Conservation (phyloP, 345 rosid species). For the Hibiscus trionum region DNA sequence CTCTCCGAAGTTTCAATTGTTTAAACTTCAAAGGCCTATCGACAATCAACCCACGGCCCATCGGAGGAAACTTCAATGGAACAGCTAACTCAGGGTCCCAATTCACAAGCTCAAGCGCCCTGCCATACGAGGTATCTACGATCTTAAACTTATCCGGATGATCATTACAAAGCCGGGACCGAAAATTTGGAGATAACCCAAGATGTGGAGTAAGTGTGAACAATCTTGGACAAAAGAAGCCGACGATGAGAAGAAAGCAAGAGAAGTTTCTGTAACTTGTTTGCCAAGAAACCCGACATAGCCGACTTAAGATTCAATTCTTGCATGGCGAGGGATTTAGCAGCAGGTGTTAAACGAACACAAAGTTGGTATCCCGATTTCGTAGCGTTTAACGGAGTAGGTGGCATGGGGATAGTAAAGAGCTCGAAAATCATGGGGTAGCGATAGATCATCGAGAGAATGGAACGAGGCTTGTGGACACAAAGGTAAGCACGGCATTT, state of each 20-base stretch:
- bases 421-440: conserved; percentile 78
- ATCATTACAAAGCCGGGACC: conserved; percentile 79
- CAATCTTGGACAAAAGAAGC: conserved; percentile 70
- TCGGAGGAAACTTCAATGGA: conserved; percentile 33
- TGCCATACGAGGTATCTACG: conserved; percentile 73
- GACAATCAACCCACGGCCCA: conserved; percentile 44
- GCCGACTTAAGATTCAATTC: conserved; percentile 50
- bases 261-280: conserved; percentile 75
- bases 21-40: conserved; percentile 83
- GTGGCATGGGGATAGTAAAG: conserved; percentile 57
- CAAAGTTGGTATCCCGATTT: conserved; percentile 56
- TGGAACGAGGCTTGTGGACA: conserved; percentile 28
- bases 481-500: conserved; percentile 69
- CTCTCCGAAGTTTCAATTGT: conserved; percentile 63
- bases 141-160: conserved; percentile 64
- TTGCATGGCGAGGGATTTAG: conserved; percentile 45
- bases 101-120: conserved; percentile 72
- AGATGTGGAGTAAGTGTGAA: conserved; percentile 78
- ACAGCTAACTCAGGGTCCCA: conserved; percentile 63
- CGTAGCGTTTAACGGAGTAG: conserved; percentile 62
- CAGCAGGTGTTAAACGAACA: conserved; percentile 70
- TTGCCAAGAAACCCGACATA: conserved; percentile 48
- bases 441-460: conserved; percentile 63
- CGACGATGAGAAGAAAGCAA: conserved; percentile 71
- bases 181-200: conserved; percentile 82